Conservation (phyloP, 2,329 filamentous ascomycete species). For the Daldinia sp. region DNA sequence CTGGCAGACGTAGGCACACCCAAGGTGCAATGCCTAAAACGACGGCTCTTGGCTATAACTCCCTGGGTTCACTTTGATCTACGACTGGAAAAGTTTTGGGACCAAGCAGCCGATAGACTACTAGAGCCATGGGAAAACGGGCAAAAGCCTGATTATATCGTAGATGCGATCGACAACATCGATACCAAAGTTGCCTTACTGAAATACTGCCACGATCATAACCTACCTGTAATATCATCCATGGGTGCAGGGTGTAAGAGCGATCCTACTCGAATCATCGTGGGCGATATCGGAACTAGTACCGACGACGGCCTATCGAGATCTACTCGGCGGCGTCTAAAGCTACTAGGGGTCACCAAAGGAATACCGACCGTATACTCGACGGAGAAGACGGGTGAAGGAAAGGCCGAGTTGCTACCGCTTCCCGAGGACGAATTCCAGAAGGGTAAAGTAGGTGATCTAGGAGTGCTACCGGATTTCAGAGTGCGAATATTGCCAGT, state of each 20-base stretch:
- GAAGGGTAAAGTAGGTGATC: constrained; percentile 85
- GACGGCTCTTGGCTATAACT: constrained; percentile 82
- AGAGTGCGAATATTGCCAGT: constrained; percentile 94
- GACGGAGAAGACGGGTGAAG: constrained; percentile 86
- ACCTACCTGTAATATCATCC: constrained; percentile 84
- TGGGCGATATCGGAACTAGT: constrained; percentile 89
- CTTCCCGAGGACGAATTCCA: constrained; percentile 86
- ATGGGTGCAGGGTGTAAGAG: constrained; percentile 98
- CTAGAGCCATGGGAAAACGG: constrained; percentile 71
- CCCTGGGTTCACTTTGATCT: constrained; percentile 94
- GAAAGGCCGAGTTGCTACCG: constrained; percentile 89
- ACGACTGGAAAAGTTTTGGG: constrained; percentile 82
- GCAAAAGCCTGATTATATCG: constrained; percentile 81
- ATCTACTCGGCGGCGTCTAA: constrained; percentile 80
- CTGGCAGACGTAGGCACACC: constrained; percentile 91
- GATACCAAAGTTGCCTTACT: constrained; percentile 93
- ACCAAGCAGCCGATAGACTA: constrained; percentile 69
- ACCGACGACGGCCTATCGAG: constrained; percentile 90
- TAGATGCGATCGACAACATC: constrained; percentile 98
- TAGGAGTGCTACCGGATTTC: constrained; percentile 91
- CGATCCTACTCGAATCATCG: constrained; percentile 80
- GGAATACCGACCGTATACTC: constrained; percentile 95
- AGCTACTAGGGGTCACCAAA: constrained; percentile 77
- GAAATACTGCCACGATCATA: constrained; percentile 82
- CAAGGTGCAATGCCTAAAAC: constrained; percentile 86